These are phyloP conservation scores for Cyanophora paradoxa DNA, from an alignment of 78 protist genomes.

Conservation along the genomic window DNA sequence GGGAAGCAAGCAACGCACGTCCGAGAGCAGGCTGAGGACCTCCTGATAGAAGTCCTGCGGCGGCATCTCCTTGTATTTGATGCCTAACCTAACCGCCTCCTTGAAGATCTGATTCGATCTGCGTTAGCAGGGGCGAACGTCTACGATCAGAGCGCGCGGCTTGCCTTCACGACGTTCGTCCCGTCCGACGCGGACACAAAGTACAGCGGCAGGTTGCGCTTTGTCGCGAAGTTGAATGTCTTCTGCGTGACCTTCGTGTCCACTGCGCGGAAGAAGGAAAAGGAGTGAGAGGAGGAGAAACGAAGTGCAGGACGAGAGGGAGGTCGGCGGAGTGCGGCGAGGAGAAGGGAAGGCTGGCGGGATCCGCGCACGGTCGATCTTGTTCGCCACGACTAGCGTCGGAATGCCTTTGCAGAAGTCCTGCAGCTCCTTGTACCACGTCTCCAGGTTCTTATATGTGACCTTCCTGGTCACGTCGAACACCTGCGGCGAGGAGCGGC, in stretches of 20 bases:
- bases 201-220: constrained; percentile 38
- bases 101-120: too few relatives aligned
- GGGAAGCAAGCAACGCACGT: too few relatives aligned
- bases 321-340: too few relatives aligned
- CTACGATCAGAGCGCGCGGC: too few relatives aligned
- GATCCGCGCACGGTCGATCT: constrained; percentile 53
- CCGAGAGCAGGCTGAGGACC: too few relatives aligned
- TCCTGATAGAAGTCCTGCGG: background rate
- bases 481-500: background rate
- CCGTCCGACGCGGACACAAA: constrained; percentile 69
- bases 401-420: constrained; percentile 43
- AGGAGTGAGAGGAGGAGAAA: background rate
- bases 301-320: too few relatives aligned
- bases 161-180: constrained; percentile 48
- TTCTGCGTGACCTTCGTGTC: constrained; percentile 23
- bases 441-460: constrained; percentile 48
- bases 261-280: background rate
- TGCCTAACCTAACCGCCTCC: constrained; percentile 18
- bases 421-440: constrained; percentile 58
- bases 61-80: constrained; percentile 1
- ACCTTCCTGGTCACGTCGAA: constrained; percentile 51
- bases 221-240: constrained; percentile 41
- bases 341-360: too few relatives aligned
- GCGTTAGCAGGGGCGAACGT: too few relatives aligned
- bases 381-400: constrained; percentile 52